Conservation (phyloP, 1,284 basidiomycete genomes). For the Naganishia sp. region DNA sequence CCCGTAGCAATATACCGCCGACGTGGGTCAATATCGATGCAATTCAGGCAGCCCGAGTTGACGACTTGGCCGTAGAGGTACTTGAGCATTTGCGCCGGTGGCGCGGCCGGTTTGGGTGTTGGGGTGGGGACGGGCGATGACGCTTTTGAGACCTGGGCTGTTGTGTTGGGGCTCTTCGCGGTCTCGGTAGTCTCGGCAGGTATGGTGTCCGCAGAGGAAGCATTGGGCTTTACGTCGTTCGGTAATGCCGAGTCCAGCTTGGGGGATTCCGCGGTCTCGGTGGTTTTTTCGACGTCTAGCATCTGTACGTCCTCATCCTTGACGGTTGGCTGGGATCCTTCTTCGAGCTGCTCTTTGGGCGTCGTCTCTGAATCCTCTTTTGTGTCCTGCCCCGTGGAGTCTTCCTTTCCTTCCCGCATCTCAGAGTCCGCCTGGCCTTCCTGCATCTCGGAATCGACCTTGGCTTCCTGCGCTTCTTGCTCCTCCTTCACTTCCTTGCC, state of each 20-base stretch:
- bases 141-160: not conserved
- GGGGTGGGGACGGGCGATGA: not conserved
- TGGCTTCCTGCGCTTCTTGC: not conserved
- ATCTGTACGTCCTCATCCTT: slow-evolving; percentile 5
- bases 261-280: not conserved
- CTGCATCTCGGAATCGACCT: not conserved
- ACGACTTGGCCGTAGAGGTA: slow-evolving; percentile 22
- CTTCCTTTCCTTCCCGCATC: not conserved
- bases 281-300: not conserved
- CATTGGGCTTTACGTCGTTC: not conserved
- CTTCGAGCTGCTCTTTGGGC: too few species aligned
- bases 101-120: not conserved
- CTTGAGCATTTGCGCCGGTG: slow-evolving; percentile 25
- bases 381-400: too few species aligned
- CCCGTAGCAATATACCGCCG: slow-evolving; percentile 30
- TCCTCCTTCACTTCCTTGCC: slow-evolving; percentile 7
- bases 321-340: too few species aligned
- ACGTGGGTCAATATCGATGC: slow-evolving; percentile 31
- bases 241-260: not conserved
- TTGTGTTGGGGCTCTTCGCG: not conserved
- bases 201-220: too few species aligned
- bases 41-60: slow-evolving; percentile 32
- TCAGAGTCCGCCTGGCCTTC: not conserved
- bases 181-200: too few species aligned
- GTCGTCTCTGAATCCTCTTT: too few species aligned